A percentile compares a stretch with the other conserved stretches of the same genome.
Conservation (phyloP, 768 basidiomycete genomes). For the Boletus reticulatus region DNA sequence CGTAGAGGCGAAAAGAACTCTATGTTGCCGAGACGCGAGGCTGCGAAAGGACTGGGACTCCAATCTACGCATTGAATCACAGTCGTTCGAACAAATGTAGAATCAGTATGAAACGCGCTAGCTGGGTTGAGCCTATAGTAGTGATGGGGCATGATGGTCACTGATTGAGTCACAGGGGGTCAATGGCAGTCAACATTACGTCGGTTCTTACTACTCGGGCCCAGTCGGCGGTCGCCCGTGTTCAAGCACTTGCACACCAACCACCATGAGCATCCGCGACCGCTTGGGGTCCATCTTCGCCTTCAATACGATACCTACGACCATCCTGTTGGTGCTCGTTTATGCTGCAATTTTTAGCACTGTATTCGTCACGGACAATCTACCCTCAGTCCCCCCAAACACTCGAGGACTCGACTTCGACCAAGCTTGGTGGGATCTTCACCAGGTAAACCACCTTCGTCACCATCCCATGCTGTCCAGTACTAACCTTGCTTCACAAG, state of each 20-base stretch:
- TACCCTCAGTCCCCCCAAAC: conserved; percentile 43
- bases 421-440: conserved; percentile 58
- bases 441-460: conserved; percentile 38
- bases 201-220: background rate
- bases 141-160: too few species aligned
- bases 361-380: conserved; percentile 47
- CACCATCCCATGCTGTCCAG: background rate
- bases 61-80: too few species aligned
- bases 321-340: conserved; percentile 44
- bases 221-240: background rate
- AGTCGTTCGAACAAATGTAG: too few species aligned
- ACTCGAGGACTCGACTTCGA: conserved; percentile 47
- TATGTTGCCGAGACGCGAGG: too few species aligned
- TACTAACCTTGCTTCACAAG: conserved; percentile 26
- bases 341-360: conserved; percentile 48
- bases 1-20: too few species aligned
- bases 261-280: conserved; percentile 26
- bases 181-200: background rate
- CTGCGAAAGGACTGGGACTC: too few species aligned
- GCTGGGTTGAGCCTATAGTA: too few species aligned
- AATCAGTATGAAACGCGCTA: too few species aligned
- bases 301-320: conserved; percentile 43
- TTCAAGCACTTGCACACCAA: background rate
- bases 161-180: too few species aligned
- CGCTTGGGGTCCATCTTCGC: conserved; percentile 26